Evolutionary conservation across 73 alveolate genomes (phyloP).

Genomic region (Paramecium caudatum): DNA sequence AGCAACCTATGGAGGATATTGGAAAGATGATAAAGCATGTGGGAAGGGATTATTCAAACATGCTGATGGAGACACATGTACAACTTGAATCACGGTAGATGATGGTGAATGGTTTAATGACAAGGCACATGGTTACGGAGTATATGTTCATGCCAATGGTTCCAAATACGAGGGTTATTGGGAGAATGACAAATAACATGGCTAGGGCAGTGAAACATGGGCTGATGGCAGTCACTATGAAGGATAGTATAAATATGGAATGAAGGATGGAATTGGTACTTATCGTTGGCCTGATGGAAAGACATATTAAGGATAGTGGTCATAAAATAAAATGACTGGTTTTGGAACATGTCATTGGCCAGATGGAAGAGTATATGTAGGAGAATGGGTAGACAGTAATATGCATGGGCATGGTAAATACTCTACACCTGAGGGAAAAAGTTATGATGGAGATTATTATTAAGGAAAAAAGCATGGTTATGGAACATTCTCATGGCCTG

Average conservation of each 20-base stretch:
- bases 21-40: constrained; percentile 72
- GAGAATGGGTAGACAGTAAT: constrained; percentile 83
- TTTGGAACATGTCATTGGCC: constrained; percentile 82
- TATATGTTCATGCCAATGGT: constrained; percentile 68
- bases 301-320: constrained; percentile 78
- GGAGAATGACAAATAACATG: constrained; percentile 68
- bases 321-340: constrained; percentile 82
- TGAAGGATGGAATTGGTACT: constrained; percentile 76
- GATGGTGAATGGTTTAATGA: constrained; percentile 76
- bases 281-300: constrained; percentile 84
- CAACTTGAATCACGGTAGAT: background rate
- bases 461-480: constrained; percentile 70
- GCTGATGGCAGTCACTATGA: constrained; percentile 81
- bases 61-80: constrained; percentile 73
- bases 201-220: constrained; percentile 79
- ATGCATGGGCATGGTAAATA: constrained; percentile 85
- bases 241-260: constrained; percentile 75
- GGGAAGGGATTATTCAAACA: constrained; percentile 71
- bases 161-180: constrained; percentile 73
- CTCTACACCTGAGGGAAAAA: constrained; percentile 83
- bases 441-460: constrained; percentile 80
- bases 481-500: constrained; percentile 72
- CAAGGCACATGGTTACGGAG: constrained; percentile 74
- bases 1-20: constrained; percentile 68
- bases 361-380: constrained; percentile 81